Evolutionary conservation across 352 stramenopile species (phyloP).

Genomic region (Phytopythium ostracodes): DNA sequence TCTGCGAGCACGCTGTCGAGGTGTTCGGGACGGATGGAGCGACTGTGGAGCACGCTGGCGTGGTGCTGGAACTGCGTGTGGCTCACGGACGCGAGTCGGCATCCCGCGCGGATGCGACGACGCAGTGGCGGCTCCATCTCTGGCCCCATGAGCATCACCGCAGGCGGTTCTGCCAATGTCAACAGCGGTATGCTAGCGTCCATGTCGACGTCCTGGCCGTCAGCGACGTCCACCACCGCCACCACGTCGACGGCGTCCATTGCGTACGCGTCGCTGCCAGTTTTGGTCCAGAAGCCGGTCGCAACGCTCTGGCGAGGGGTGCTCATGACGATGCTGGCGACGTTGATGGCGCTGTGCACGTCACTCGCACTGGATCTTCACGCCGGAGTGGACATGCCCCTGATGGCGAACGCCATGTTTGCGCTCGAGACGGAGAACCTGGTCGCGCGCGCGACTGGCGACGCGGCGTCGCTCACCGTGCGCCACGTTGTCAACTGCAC

Average conservation of each 20-base stretch:
- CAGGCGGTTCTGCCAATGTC: neutral
- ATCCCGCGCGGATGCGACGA: slow-evolving; percentile 5
- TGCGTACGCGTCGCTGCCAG: slow-evolving; percentile 6
- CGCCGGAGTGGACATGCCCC: slow-evolving; percentile 56
- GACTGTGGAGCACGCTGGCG: neutral
- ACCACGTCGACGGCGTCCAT: slow-evolving; percentile 10
- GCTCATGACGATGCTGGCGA: slow-evolving; percentile 23
- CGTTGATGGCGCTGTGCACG: slow-evolving; percentile 28
- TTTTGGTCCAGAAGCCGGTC: slow-evolving; percentile 4
- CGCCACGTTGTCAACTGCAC: slow-evolving; percentile 67
- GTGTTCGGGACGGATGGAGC: slow-evolving; percentile 7
- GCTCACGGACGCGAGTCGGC: slow-evolving; percentile 2
- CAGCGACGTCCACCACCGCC: slow-evolving; percentile 12
- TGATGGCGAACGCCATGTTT: slow-evolving; percentile 74
- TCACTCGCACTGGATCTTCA: slow-evolving; percentile 44
- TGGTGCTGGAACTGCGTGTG: slow-evolving; percentile 4
- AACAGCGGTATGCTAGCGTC: neutral
- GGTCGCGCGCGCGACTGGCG: slow-evolving; percentile 32
- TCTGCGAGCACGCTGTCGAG: slow-evolving; percentile 6
- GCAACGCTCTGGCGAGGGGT: slow-evolving; percentile 21
- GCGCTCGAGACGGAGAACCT: slow-evolving; percentile 52
- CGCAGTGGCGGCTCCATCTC: slow-evolving; percentile 11
- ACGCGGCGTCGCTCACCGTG: slow-evolving; percentile 13
- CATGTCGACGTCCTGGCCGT: slow-evolving; percentile 1
- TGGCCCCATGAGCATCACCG: no score